Conservation (phyloP, 163 green algal species). For the Chloroidium sp. region DNA sequence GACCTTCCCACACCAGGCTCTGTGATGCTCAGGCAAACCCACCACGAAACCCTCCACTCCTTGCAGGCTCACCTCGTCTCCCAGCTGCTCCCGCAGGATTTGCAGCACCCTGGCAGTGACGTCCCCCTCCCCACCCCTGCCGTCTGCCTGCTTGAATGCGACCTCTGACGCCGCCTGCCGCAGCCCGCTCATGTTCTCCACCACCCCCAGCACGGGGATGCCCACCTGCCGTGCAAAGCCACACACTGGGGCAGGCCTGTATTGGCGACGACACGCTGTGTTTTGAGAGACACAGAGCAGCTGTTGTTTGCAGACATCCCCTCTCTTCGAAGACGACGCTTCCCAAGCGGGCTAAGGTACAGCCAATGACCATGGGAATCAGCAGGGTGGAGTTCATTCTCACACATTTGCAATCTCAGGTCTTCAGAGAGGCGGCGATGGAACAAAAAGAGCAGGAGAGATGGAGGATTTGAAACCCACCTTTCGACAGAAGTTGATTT, state of each 20-base stretch:
- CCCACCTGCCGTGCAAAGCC: conserved; percentile 33
- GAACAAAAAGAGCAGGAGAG: too few species aligned
- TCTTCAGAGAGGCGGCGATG: too few species aligned
- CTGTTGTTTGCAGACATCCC: too few species aligned
- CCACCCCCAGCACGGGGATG: conserved; percentile 83
- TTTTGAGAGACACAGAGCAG: too few species aligned
- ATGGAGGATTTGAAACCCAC: conserved; percentile 18
- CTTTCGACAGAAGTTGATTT: conserved; percentile 95
- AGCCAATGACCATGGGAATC: too few species aligned
- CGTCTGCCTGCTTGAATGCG: conserved; percentile 31
- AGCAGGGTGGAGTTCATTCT: too few species aligned
- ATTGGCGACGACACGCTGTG: too few species aligned
- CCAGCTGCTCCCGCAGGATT: conserved; percentile 23
- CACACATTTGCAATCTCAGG: too few species aligned
- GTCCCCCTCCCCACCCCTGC: conserved; percentile 33
- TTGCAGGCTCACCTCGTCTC: conserved; percentile 1
- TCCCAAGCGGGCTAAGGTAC: too few species aligned
- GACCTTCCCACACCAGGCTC: too few species aligned
- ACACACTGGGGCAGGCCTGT: neutral
- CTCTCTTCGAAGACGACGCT: too few species aligned
- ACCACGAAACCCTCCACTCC: neutral
- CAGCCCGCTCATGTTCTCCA: conserved; percentile 96
- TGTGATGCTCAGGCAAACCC: neutral
- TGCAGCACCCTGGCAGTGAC: conserved; percentile 52
- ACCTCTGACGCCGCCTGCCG: conserved; percentile 38